Evolutionary conservation across 208 protist genomes (phyloP), one percentile per base, ranked within the genome.

Genomic region (Leishmania gerbilli): DNA sequence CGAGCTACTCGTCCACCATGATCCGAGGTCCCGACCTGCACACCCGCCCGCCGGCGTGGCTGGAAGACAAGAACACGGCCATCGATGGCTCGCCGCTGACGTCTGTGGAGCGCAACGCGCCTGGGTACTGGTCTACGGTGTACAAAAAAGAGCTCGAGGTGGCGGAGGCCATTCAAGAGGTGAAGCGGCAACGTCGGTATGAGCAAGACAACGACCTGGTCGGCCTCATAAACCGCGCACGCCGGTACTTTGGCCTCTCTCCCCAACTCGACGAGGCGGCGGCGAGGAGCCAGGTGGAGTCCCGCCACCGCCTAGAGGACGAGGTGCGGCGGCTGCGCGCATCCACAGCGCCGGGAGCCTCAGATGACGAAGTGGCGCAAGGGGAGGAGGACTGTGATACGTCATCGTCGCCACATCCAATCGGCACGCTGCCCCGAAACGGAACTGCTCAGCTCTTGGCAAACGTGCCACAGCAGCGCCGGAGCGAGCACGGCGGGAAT

Each of bases 111-210:
- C 65, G 65, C 64, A 68, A 71, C 49, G 62, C 83, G 45, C 76
- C 80, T 27, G 67, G 21, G 19, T 87, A 88, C 64, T 93, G 86
- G 79, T 92, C 89, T 85, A 80, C 86, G 77, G 76, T 80, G 72
- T 97, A 97, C 84, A 65, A 79, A 34, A 77, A 84, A 55, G 94
- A 97, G 88, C 88, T 97, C 5, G 91, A 91, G 74, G 78, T 97
- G 40, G 94, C 81, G 0, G 91, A 93, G 80, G 92, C 90, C 13
- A 84, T 95, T 21, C 81, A 90, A 79, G 89, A 95, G 74, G 90
- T 95, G 64, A 90, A 90, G 77, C 77, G 79, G 68, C 77, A 87
- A 71, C 83, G 82, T 31, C 86, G 89, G 4, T 89, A 88, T 67
- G 91, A 96, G 78, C 56, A 67, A 3, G 80, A 84, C 40, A 88